phyloP scores from a whole-genome alignment of 139 green algal genomes.

The Chlorella sp. region DNA sequence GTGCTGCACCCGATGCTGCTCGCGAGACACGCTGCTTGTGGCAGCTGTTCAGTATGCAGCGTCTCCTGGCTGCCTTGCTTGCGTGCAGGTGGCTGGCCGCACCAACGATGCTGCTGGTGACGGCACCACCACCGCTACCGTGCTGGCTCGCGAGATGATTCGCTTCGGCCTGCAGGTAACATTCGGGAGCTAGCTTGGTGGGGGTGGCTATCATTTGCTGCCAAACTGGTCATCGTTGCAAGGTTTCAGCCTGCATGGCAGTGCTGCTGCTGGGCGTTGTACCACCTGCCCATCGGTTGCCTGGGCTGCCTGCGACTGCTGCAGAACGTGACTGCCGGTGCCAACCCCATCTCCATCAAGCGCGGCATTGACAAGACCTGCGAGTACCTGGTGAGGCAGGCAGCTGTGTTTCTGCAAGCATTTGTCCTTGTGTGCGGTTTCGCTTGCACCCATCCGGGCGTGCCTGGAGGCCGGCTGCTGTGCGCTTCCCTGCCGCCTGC shows the following conservation, averaged over 20 bases:
- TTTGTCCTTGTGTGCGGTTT: too few species aligned
- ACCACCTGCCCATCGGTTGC: neutral
- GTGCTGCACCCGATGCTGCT: too few species aligned
- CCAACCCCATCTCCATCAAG: slow-evolving; percentile 97
- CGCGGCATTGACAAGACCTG: slow-evolving; percentile 97
- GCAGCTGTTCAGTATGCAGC: neutral
- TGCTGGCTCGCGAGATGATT: slow-evolving; percentile 97
- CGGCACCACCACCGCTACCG: slow-evolving; percentile 96
- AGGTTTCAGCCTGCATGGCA: too few species aligned
- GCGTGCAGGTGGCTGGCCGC: slow-evolving; percentile 82
- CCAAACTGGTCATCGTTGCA: neutral
- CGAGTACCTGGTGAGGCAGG: slow-evolving; percentile 71
- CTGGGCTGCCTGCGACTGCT: neutral
- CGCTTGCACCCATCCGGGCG: too few species aligned
- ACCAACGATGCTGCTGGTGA: slow-evolving; percentile 98
- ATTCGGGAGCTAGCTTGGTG: neutral
- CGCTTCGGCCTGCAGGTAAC: slow-evolving; percentile 87
- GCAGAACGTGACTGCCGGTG: slow-evolving; percentile 87
- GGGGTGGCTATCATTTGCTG: neutral
- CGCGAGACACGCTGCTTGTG: neutral
- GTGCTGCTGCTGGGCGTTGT: neutral
- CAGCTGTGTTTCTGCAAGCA: too few species aligned
- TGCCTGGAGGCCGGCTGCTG: neutral
- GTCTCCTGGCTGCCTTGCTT: slow-evolving; percentile 17
- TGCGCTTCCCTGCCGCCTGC: neutral